These are phyloP conservation scores for Zygosaccharomyces sapae DNA, from an alignment of 1,139 yeast species.

Conservation along the genomic window DNA sequence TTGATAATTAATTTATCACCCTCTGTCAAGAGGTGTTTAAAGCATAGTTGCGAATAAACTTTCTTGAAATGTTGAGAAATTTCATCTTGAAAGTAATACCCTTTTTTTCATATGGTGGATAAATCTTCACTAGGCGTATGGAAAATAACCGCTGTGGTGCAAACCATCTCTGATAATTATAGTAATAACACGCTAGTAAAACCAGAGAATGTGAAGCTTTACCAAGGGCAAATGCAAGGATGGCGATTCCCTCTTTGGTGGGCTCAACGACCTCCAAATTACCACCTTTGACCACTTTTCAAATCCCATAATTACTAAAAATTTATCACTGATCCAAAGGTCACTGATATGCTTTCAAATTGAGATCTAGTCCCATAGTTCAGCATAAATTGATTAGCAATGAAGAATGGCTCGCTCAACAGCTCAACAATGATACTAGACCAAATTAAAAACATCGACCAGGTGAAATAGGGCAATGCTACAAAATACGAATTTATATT, in stretches of 20 bases:
- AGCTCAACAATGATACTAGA: constrained; percentile 62
- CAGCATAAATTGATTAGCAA: constrained; percentile 63
- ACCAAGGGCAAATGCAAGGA: constrained; percentile 70
- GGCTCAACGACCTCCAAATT: constrained; percentile 12
- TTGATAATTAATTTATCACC: constrained; percentile 82
- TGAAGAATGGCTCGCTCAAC: constrained; percentile 69
- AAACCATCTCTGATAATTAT: constrained; percentile 33
- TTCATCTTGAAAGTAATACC: constrained; percentile 37
- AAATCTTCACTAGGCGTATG: constrained; percentile 31
- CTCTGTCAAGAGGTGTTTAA: constrained; percentile 83
- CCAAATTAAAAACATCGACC: constrained; percentile 44
- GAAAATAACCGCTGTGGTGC: constrained; percentile 25
- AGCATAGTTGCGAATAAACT: constrained; percentile 72
- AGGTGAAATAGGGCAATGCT: constrained; percentile 36
- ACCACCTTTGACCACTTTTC: constrained; percentile 26
- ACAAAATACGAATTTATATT: constrained; percentile 40
- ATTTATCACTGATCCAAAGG: constrained; percentile 58
- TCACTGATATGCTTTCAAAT: constrained; percentile 58
- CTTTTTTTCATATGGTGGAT: constrained; percentile 12
- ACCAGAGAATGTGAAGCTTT: constrained; percentile 63
- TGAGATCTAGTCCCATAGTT: constrained; percentile 65
- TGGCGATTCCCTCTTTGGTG: constrained; percentile 44
- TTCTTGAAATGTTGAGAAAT: constrained; percentile 48
- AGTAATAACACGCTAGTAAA: constrained; percentile 40
- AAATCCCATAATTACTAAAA: constrained; percentile 43